These are phyloP conservation scores for Podospora bellae-mahoneyi DNA, from an alignment of 495 filamentous ascomycete genomes.

Conservation along the genomic window DNA sequence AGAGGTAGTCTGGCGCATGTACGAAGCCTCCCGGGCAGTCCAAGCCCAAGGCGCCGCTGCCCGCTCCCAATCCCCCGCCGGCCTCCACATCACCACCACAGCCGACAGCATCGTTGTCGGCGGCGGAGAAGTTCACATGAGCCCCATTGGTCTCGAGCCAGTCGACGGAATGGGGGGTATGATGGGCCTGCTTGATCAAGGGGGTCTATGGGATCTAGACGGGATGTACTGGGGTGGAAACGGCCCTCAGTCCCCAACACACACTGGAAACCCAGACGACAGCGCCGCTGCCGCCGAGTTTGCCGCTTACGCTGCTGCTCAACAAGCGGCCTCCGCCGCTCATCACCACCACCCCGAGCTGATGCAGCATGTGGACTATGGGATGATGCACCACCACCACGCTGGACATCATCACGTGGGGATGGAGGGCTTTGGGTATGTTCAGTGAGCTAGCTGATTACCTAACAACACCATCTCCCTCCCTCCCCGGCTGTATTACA, in stretches of 20 bases:
- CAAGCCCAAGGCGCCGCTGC: constrained; percentile 33
- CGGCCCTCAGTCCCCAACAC: not conserved
- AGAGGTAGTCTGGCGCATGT: constrained; percentile 67
- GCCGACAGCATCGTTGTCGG: constrained; percentile 32
- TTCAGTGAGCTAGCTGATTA: constrained; percentile 13
- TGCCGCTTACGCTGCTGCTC: constrained; percentile 23
- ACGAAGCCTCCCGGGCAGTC: constrained; percentile 54
- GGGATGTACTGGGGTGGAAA: constrained; percentile 46
- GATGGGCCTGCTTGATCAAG: constrained; percentile 52
- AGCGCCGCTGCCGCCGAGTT: constrained; percentile 18
- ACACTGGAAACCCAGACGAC: not conserved
- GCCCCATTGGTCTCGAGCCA: constrained; percentile 49
- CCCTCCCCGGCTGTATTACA: not conserved
- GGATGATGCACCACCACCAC: constrained; percentile 18
- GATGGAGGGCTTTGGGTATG: constrained; percentile 23
- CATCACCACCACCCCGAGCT: constrained; percentile 11
- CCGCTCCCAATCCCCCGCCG: constrained; percentile 22
- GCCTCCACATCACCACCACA: constrained; percentile 37
- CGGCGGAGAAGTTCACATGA: constrained; percentile 44
- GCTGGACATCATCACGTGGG: constrained; percentile 9
- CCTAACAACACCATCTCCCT: not conserved
- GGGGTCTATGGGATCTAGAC: constrained; percentile 55
- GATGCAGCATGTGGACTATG: constrained; percentile 16
- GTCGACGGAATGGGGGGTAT: constrained; percentile 48
- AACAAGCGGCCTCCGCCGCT: not conserved